Evolutionary conservation across 345 rosid genomes (phyloP).

Genomic region (Corymbia maculata): DNA sequence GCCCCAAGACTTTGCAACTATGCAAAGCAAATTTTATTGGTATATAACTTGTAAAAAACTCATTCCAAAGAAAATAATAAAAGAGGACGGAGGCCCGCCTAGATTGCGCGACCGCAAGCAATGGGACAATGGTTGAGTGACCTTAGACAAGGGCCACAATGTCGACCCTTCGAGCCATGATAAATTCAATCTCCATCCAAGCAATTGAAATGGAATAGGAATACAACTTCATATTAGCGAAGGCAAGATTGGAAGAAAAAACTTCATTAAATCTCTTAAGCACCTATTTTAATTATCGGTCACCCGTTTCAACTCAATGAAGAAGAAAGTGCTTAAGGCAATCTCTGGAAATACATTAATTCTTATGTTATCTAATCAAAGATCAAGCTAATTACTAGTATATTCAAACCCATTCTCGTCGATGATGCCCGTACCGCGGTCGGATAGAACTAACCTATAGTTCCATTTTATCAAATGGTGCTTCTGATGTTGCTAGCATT

Average conservation of each 20-base stretch:
- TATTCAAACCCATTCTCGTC: neutral
- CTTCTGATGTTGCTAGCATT: neutral
- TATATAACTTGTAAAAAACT: neutral
- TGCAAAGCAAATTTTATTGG: neutral
- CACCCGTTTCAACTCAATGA: neutral
- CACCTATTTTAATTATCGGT: too few relatives aligned
- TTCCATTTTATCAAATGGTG: neutral
- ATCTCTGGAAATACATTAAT: rapidly evolving
- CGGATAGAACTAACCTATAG: neutral
- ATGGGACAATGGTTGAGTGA: rapidly evolving
- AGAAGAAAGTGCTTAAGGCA: neutral
- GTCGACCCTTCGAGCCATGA: neutral
- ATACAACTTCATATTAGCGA: too few relatives aligned
- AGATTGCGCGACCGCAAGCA: too few relatives aligned
- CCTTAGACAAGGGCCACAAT: rapidly evolving
- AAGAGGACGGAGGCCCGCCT: neutral
- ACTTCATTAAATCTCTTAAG: neutral
- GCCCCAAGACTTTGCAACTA: neutral
- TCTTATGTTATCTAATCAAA: too few relatives aligned
- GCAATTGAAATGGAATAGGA: rapidly evolving
- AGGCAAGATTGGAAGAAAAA: neutral
- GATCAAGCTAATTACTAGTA: neutral
- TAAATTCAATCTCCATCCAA: rapidly evolving
- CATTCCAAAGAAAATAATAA: neutral
- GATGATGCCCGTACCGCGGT: neutral